Percentiles rank a stretch among this genome's conserved stretches.
phyloP scores from a whole-genome alignment of 371 early-diverging fungal species.

The Nematocida minor region DNA sequence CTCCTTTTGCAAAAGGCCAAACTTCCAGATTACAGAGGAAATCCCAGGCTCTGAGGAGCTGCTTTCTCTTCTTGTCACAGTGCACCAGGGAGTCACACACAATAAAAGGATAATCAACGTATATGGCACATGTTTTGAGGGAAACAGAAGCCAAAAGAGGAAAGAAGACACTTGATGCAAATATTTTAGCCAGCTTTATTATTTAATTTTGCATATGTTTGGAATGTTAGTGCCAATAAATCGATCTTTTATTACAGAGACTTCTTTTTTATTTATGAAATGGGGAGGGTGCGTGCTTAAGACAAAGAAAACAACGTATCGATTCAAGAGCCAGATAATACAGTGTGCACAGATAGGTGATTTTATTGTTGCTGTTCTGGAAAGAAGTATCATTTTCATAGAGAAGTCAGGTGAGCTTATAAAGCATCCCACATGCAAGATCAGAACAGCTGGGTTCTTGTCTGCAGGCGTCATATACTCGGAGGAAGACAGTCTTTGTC shows the following conservation, averaged over 20 bases:
- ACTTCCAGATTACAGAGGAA: not conserved
- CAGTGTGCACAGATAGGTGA: not conserved
- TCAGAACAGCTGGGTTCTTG: not conserved
- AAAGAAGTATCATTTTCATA: slow-evolving; percentile 19
- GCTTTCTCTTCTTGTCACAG: slow-evolving; percentile 14
- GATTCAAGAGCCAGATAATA: not conserved
- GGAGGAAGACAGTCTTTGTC: not conserved
- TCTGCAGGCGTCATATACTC: slow-evolving; percentile 7
- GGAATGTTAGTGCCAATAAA: not conserved
- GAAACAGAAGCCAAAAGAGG: not conserved
- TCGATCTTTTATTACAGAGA: not conserved
- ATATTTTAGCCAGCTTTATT: not conserved
- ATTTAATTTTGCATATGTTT: not conserved
- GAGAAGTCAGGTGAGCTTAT: slow-evolving; percentile 32
- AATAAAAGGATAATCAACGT: slow-evolving; percentile 22
- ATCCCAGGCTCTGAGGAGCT: not conserved
- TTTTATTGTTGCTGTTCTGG: slow-evolving; percentile 1
- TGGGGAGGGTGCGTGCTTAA: slow-evolving; percentile 20
- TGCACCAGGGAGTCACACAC: slow-evolving; percentile 18
- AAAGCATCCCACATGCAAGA: slow-evolving; percentile 4
- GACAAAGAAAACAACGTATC: not conserved
- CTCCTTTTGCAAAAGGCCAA: slow-evolving; percentile 9
- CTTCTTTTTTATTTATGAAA: slow-evolving; percentile 43
- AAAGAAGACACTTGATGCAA: not conserved
- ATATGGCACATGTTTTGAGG: not conserved